A percentile compares a stretch with the other conserved stretches of the same genome.
These are phyloP conservation scores for Termitomyces bulborhizus DNA, from an alignment of 768 basidiomycete genomes.

Conservation along the genomic window DNA sequence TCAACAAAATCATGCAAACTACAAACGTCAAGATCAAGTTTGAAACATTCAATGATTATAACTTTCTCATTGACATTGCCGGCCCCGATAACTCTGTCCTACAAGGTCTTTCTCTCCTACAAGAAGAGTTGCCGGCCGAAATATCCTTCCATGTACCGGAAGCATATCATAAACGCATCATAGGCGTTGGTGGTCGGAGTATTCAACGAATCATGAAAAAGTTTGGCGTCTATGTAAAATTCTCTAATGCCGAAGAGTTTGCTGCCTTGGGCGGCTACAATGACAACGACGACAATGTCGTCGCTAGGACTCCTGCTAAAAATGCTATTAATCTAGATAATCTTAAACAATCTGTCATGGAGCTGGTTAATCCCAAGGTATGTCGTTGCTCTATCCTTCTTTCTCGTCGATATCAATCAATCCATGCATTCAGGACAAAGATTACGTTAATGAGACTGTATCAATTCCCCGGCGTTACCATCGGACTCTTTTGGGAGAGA, in stretches of 20 bases:
- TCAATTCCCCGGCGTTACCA: constrained; percentile 94
- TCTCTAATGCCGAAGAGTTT: constrained; percentile 96
- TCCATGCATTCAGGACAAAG: constrained; percentile 68
- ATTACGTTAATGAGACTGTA: constrained; percentile 90
- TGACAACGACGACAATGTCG: constrained; percentile 97
- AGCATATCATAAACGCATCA: constrained; percentile 97
- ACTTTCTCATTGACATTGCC: constrained; percentile 89
- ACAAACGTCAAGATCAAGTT: constrained; percentile 98
- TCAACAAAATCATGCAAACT: constrained; percentile 99
- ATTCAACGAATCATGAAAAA: constrained; percentile 99
- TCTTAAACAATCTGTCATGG: constrained; percentile 95
- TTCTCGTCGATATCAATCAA: not conserved
- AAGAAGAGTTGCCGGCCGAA: constrained; percentile 97
- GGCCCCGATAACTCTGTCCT: constrained; percentile 81
- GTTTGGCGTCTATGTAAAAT: constrained; percentile 99
- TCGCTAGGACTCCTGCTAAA: constrained; percentile 97
- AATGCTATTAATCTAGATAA: constrained; percentile 94
- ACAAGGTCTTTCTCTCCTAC: constrained; percentile 81
- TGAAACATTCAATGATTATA: constrained; percentile 95
- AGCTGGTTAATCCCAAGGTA: constrained; percentile 94
- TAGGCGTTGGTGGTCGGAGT: constrained; percentile 95
- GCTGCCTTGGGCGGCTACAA: constrained; percentile 90
- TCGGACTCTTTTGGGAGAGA: constrained; percentile 91
- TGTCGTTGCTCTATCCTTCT: constrained; percentile 11
- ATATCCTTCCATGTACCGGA: constrained; percentile 99